Percentiles rank a stretch among this genome's conserved stretches.
phyloP scores from a whole-genome alignment of 2,329 filamentous ascomycete species.

The Ceratocystis eucalypticola region DNA sequence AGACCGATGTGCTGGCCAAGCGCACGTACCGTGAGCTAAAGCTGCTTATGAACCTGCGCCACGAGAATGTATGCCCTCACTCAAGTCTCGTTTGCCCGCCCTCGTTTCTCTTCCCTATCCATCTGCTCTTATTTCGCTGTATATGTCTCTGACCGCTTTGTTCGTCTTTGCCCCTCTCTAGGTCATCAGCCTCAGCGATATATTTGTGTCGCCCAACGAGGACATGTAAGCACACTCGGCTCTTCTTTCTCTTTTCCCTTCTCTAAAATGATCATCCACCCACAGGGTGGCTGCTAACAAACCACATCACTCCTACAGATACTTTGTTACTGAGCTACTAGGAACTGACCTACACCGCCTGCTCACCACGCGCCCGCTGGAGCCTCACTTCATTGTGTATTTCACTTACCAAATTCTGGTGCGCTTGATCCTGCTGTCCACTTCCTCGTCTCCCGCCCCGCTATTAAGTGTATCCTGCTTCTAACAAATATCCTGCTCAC shows the following conservation, averaged over 20 bases:
- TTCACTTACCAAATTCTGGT: conserved; percentile 99
- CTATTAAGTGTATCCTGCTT: not conserved
- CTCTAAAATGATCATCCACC: no score
- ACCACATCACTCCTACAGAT: conserved; percentile 38
- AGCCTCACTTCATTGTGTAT: conserved; percentile 99
- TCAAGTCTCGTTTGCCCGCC: not conserved
- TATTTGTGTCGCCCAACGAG: conserved; percentile 97
- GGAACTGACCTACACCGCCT: conserved; percentile 93
- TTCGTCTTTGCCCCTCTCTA: conserved; percentile 27
- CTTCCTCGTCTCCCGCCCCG: not conserved
- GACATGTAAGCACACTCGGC: conserved; percentile 59
- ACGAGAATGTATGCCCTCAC: conserved; percentile 70
- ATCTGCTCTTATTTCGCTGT: not conserved
- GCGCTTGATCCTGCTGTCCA: conserved; percentile 26
- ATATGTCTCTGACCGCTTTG: conserved; percentile 15
- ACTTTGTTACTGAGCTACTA: conserved; percentile 95
- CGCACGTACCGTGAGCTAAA: conserved; percentile 96
- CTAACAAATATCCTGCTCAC: conserved; percentile 7
- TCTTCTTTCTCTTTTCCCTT: not conserved
- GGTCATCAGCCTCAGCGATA: conserved; percentile 97
- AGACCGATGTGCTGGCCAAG: conserved; percentile 96
- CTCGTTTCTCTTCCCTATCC: not conserved
- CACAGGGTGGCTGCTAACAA: conserved; percentile 8
- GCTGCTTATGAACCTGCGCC: conserved; percentile 86
- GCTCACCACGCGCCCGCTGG: conserved; percentile 83